Evolutionary conservation across 2,329 filamentous ascomycete genomes (phyloP).

Genomic region (Aspergillus costaricaensis): DNA sequence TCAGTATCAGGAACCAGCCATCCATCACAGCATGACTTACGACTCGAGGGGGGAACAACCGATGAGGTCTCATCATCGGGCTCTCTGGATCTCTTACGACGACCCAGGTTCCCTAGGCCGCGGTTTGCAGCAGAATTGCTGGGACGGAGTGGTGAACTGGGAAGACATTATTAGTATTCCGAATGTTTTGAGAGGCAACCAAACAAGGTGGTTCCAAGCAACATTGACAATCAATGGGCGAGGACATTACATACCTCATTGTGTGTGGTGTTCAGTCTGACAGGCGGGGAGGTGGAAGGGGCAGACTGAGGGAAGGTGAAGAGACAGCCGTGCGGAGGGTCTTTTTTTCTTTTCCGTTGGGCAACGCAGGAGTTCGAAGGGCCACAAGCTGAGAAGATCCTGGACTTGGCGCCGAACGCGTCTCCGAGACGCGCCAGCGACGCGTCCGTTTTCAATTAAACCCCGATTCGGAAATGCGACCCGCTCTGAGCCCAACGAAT

Average conservation of each 20-base stretch:
- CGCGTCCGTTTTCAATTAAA: conserved; percentile 38
- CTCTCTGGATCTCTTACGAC: conserved; percentile 66
- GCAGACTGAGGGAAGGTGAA: conserved; percentile 12
- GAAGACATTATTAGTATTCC: conserved; percentile 5
- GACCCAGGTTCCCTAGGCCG: conserved; percentile 57
- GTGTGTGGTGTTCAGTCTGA: conserved; percentile 22
- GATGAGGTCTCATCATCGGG: conserved; percentile 64
- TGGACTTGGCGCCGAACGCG: conserved; percentile 23
- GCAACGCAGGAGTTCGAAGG: conserved; percentile 17
- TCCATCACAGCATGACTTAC: conserved; percentile 48
- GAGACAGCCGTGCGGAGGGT: conserved; percentile 15
- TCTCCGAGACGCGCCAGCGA: conserved; percentile 13
- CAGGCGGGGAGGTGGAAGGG: conserved; percentile 9
- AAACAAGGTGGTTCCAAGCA: background rate
- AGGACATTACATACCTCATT: conserved; percentile 32
- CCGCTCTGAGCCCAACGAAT: conserved; percentile 2
- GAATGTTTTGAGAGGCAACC: background rate
- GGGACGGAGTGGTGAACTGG: conserved; percentile 77
- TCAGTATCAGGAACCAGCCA: conserved; percentile 16
- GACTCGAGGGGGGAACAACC: conserved; percentile 62
- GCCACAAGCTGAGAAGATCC: conserved; percentile 15
- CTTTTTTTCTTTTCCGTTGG: conserved; percentile 16
- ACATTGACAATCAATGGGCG: background rate
- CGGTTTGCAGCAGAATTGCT: conserved; percentile 84
- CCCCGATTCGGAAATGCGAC: conserved; percentile 27